Percentiles rank a stretch among this genome's conserved stretches.
phyloP scores from a whole-genome alignment of 306 rosid species.

The Dryas alaskensis region DNA sequence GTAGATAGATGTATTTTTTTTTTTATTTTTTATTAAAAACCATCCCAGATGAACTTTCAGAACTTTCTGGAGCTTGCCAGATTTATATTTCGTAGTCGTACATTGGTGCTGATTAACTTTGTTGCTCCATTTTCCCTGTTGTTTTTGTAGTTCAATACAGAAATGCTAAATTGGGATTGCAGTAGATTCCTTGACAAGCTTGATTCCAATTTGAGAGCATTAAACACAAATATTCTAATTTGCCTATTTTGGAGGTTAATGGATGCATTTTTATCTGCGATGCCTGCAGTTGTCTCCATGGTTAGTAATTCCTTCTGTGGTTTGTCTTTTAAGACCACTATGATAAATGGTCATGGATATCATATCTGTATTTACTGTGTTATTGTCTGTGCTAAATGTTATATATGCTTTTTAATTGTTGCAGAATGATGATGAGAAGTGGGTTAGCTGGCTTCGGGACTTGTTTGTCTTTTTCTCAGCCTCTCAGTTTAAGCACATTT shows the following conservation, averaged over 20 bases:
- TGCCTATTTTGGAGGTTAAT: slow-evolving; percentile 79
- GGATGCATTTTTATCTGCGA: slow-evolving; percentile 38
- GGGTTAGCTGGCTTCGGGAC: slow-evolving; percentile 58
- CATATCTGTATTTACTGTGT: background rate
- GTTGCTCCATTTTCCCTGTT: background rate
- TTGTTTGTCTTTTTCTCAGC: slow-evolving; percentile 66
- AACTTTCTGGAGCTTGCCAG: background rate
- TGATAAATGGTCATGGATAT: slow-evolving; percentile 3
- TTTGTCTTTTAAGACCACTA: slow-evolving; percentile 17
- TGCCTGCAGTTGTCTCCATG: slow-evolving; percentile 46
- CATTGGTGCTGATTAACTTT: slow-evolving; percentile 8
- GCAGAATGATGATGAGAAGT: slow-evolving; percentile 65
- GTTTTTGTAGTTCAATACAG: slow-evolving; percentile 56
- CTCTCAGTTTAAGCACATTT: slow-evolving; percentile 58
- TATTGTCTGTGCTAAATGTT: slow-evolving; percentile 3
- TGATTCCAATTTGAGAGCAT: slow-evolving; percentile 37
- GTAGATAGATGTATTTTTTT: background rate
- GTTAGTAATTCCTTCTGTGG: slow-evolving; percentile 43
- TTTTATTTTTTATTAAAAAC: background rate
- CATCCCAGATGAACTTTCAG: background rate
- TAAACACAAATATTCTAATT: slow-evolving; percentile 52
- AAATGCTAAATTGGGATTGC: slow-evolving; percentile 68
- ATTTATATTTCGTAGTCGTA: background rate
- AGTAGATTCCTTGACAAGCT: slow-evolving; percentile 51
- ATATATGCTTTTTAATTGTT: slow-evolving; percentile 23